Base-by-base conservation (phyloP, 225 moss, liverwort and hornwort species). In the Straminergon stramineum region DNA sequence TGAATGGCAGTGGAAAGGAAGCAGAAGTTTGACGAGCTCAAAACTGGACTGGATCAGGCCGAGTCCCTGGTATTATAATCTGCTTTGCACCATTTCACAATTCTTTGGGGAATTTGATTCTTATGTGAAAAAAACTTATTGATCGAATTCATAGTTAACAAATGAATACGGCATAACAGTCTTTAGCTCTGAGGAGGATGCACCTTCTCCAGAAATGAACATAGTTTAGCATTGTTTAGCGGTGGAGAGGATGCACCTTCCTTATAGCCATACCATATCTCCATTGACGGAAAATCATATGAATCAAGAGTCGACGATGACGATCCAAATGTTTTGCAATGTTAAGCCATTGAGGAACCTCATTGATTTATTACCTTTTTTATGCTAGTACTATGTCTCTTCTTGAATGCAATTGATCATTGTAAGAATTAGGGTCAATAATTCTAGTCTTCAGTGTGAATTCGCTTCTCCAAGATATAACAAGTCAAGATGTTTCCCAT, bases 1-100 rank as follows among this genome's bases (percentile, higher is more conserved):
- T 83, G 83, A 91, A 73, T 90, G 65, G n/a, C 91, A 97, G 97
- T 91, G 90, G 97, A 97, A 88, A 97, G 93, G 91, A 97, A 96
- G 86, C 98, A 97, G 90, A 96, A 94, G 90, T 93, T 93, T 87
- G 93, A 92, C 82, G 98, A 97, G 95, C 95, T 98, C 91, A 98
- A 96, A 92, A 93, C 92, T 90, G 97, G 97, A 91, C 83, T 97
- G 88, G 97, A 96, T 84, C 95, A 94, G 82, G 96, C 98, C 53
- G 98, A 98, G 88, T 93, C 97, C 68, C 84, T 98, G 94, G 97
- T 97, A 95, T 58, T 55, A 52, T 26, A 27, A 57, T n/a, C 45
- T 56, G 18, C 43, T 84, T 76, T 15, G 26, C 23, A 48, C 13
- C 37, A 19, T 18, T 6, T 15, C 12, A 32, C 34, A 56, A 71